Percentiles rank a stretch among this genome's conserved stretches.
Conservation (phyloP, 2,329 filamentous ascomycete species). For the Trematosphaeria pertusa region DNA sequence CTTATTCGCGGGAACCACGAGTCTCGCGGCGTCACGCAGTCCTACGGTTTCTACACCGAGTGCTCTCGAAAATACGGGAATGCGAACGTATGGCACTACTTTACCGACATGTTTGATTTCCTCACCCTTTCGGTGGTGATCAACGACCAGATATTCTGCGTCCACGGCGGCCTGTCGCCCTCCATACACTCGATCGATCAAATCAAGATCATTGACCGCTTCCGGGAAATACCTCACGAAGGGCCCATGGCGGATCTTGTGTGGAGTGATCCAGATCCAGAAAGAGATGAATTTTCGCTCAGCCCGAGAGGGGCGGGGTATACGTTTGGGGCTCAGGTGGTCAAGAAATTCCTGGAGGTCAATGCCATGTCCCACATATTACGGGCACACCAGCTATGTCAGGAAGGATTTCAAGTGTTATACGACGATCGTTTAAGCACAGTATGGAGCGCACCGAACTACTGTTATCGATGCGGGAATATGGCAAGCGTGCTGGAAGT, state of each 20-base stretch:
- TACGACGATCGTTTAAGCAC: conserved; percentile 95
- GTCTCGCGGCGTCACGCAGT: conserved; percentile 95
- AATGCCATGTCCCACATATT: conserved; percentile 98
- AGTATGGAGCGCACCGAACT: conserved; percentile 83
- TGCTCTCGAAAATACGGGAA: conserved; percentile 98
- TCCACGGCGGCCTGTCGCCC: conserved; percentile 77
- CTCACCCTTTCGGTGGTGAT: conserved; percentile 96
- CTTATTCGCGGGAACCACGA: conserved; percentile 98
- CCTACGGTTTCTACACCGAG: conserved; percentile 98
- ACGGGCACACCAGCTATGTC: conserved; percentile 96
- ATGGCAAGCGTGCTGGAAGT: conserved; percentile 97
- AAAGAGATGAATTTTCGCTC: conserved; percentile 94
- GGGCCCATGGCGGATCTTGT: conserved; percentile 99
- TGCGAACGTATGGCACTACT: conserved; percentile 98
- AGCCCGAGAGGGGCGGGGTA: conserved; percentile 94
- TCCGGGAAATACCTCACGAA: conserved; percentile 97
- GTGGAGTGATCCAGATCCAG: conserved; percentile 98
- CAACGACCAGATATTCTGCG: conserved; percentile 98
- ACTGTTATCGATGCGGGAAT: conserved; percentile 95
- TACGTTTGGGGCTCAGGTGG: conserved; percentile 96
- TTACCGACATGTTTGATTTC: conserved; percentile 99
- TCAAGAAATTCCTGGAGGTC: conserved; percentile 96
- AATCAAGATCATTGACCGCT: conserved; percentile 99
- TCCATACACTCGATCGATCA: conserved; percentile 98
- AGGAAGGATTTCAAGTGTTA: conserved; percentile 96